These are phyloP conservation scores for Trichoderma orchidacearum DNA, from an alignment of 495 filamentous ascomycete genomes.

Conservation along the genomic window DNA sequence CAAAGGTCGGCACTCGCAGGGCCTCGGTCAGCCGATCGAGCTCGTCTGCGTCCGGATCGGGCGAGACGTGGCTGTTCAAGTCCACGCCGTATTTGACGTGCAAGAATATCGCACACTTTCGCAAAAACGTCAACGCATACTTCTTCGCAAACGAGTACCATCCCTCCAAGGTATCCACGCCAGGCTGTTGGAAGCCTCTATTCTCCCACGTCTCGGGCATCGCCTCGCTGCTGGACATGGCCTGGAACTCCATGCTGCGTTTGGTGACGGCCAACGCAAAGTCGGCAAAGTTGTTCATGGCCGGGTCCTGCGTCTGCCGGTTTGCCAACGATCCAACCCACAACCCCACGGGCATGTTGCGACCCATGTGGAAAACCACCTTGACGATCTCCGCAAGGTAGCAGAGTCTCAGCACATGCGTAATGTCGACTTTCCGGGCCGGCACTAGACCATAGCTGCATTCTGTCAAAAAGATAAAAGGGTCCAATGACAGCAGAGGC, in stretches of 20 bases:
- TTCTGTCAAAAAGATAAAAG: constrained; percentile 79
- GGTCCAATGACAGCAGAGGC: constrained; percentile 63
- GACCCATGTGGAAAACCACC: constrained; percentile 40
- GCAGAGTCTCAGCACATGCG: constrained; percentile 76
- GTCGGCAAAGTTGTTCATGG: constrained; percentile 26
- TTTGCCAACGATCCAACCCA: constrained; percentile 24
- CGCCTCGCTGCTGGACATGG: constrained; percentile 1
- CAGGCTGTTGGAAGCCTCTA: constrained; percentile 26
- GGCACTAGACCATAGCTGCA: constrained; percentile 44
- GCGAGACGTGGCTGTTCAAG: constrained; percentile 61
- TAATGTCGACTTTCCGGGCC: constrained; percentile 50
- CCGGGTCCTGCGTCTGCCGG: constrained; percentile 16
- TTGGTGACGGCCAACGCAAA: constrained; percentile 24
- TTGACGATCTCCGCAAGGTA: constrained; percentile 87
- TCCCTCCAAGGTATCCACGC: constrained; percentile 23
- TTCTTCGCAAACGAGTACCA: constrained; percentile 43
- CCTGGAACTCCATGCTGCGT: constrained; percentile 14
- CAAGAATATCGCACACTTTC: constrained; percentile 71
- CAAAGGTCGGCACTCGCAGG: constrained; percentile 62
- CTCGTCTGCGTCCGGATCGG: constrained; percentile 55
- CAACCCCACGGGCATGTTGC: constrained; percentile 22
- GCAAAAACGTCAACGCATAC: constrained; percentile 81
- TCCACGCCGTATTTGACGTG: constrained; percentile 82
- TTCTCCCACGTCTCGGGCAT: constrained; percentile 12
- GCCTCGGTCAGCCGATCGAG: constrained; percentile 65